A percentile compares a stretch with the other conserved stretches of the same genome.
phyloP scores from a whole-genome alignment of 1,139 yeast genomes.

The Protomyces pachydermus region DNA sequence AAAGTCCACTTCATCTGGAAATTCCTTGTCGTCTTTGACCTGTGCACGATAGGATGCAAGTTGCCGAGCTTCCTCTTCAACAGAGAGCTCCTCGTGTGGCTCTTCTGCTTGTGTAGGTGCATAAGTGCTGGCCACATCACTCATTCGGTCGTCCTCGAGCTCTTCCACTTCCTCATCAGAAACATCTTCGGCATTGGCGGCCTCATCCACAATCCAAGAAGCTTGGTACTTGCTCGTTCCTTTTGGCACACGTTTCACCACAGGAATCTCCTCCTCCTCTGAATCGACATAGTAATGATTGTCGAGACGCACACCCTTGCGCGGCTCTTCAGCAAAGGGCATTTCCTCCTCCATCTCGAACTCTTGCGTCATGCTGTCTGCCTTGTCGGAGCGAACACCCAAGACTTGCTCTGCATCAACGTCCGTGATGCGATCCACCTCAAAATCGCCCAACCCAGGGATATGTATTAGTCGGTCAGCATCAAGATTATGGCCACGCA shows the following conservation, averaged over 20 bases:
- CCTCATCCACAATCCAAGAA: constrained; percentile 67
- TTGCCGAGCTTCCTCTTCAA: constrained; percentile 80
- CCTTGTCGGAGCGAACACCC: constrained; percentile 49
- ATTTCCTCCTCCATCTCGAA: constrained; percentile 44
- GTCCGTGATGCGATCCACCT: constrained; percentile 60
- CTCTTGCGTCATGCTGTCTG: constrained; percentile 59
- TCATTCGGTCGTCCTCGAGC: constrained; percentile 36
- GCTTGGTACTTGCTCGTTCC: constrained; percentile 95
- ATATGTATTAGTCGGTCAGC: constrained; percentile 74
- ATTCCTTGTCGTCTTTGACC: constrained; percentile 74
- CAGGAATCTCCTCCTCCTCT: constrained; percentile 37
- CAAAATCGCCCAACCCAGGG: constrained; percentile 88
- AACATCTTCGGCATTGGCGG: constrained; percentile 47
- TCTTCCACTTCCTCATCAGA: constrained; percentile 37
- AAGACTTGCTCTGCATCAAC: constrained; percentile 29
- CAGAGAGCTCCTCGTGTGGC: constrained; percentile 65
- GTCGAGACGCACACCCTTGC: constrained; percentile 62
- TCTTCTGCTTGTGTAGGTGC: constrained; percentile 53
- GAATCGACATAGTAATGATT: constrained; percentile 59
- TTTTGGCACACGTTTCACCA: constrained; percentile 57
- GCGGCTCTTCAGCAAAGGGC: constrained; percentile 42
- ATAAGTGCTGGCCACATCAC: constrained; percentile 36
- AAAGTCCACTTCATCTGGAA: constrained; percentile 91
- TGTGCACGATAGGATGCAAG: constrained; percentile 60
- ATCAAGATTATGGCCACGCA: constrained; percentile 79